These are phyloP conservation scores for Tolypocladium sp. DNA, from an alignment of 2,329 filamentous ascomycete species.

Conservation along the genomic window DNA sequence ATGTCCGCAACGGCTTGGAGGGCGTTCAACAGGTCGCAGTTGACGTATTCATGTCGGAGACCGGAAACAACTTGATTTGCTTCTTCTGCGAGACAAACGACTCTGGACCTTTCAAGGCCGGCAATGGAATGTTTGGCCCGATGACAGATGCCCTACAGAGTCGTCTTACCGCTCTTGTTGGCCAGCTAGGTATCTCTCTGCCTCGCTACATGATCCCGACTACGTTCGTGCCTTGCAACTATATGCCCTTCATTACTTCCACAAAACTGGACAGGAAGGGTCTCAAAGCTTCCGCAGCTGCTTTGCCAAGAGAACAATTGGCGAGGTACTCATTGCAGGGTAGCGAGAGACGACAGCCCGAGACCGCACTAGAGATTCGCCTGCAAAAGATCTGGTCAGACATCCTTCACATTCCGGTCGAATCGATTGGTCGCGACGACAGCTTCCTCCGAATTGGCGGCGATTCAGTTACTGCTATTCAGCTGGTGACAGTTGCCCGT, in stretches of 20 bases:
- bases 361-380: conserved; percentile 1
- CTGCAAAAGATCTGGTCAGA: conserved; percentile 9
- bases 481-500: conserved; percentile 4
- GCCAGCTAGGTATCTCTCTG: background rate
- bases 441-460: conserved; percentile 12
- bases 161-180: background rate
- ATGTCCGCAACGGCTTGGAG: background rate
- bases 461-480: conserved; percentile 12
- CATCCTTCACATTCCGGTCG: conserved; percentile 4
- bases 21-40: background rate
- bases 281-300: background rate
- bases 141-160: background rate
- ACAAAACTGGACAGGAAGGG: conserved; percentile 1
- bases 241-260: conserved; percentile 4
- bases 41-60: background rate
- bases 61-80: background rate
- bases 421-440: conserved; percentile 7
- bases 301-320: too few relatives aligned
- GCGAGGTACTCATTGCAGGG: too few relatives aligned
- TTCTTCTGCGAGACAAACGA: background rate
- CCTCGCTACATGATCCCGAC: conserved; percentile 3
- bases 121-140: too few relatives aligned
- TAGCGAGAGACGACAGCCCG: background rate
- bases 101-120: background rate
- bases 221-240: conserved; percentile 1